These are phyloP conservation scores for Metschnikowia drakensbergensis DNA, from an alignment of 805 yeast species.

Conservation along the genomic window DNA sequence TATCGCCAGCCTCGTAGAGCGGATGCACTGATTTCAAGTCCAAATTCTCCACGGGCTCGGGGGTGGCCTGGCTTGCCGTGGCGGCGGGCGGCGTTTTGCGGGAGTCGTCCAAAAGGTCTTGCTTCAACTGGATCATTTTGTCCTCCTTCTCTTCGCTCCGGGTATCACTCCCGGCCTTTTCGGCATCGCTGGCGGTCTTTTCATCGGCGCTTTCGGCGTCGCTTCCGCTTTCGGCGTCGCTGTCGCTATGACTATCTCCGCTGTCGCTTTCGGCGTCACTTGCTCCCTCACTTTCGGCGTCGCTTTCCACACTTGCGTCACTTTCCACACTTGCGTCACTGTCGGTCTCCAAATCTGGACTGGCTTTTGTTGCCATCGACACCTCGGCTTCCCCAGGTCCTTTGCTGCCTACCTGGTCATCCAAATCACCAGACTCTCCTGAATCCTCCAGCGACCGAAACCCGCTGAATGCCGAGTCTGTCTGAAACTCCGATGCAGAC, in stretches of 20 bases:
- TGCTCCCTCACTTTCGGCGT: background rate
- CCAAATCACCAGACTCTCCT: conserved; percentile 3
- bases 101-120: conserved; percentile 15
- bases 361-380: background rate
- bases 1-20: background rate
- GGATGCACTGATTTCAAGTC: background rate
- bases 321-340: conserved; percentile 5
- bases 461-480: conserved; percentile 15
- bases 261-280: conserved; percentile 2
- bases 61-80: background rate
- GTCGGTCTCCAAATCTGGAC: too few species aligned
- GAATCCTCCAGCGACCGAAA: conserved; percentile 1
- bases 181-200: conserved; percentile 8
- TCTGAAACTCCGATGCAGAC: conserved; percentile 31
- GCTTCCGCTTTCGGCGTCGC: conserved; percentile 15
- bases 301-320: conserved; percentile 13
- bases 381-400: background rate
- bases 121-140: conserved; percentile 12
- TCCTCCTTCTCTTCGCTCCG: conserved; percentile 4
- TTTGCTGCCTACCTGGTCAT: background rate
- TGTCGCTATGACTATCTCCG: too few species aligned
- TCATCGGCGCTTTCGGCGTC: conserved; percentile 22
- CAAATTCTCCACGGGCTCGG: conserved; percentile 34
- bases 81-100: conserved; percentile 12
- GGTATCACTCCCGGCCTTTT: conserved; percentile 11